A percentile compares a stretch with the other conserved stretches of the same genome.
Evolutionary conservation across 2,329 filamentous ascomycete species (phyloP).

Genomic region (Colletotrichum tamarilloi): DNA sequence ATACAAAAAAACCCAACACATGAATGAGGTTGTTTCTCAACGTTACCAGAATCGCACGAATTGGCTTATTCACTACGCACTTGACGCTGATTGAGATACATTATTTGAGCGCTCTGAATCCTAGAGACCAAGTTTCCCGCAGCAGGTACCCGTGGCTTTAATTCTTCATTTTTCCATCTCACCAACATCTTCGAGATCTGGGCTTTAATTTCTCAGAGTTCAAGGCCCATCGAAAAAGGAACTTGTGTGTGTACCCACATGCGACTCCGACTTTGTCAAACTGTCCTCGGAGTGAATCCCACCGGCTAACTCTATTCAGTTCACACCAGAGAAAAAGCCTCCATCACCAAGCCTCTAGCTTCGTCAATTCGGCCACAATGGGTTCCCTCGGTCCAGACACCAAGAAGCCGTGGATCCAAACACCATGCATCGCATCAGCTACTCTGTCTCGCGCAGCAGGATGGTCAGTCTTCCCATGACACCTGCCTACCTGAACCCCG

Average conservation of each 20-base stretch:
- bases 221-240: not conserved
- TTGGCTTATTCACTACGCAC: too few species aligned
- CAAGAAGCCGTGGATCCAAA: constrained; percentile 74
- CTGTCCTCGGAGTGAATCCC: not conserved
- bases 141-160: not conserved
- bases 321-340: not conserved
- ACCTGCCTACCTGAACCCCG: constrained; percentile 24
- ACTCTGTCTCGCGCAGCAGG: constrained; percentile 76
- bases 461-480: constrained; percentile 63
- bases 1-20: not conserved
- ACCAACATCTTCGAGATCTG: not conserved
- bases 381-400: constrained; percentile 51
- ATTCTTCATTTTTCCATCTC: not conserved
- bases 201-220: not conserved
- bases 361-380: constrained; percentile 44
- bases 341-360: too few species aligned
- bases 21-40: not conserved
- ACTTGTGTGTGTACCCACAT: not conserved
- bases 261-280: not conserved
- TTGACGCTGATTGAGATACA: not conserved
- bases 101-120: not conserved
- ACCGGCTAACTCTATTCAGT: not conserved
- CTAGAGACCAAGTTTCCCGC: not conserved
- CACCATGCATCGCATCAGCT: constrained; percentile 75
- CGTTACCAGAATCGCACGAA: too few species aligned